Evolutionary conservation across 352 stramenopile genomes (phyloP), one percentile per base, ranked within the genome.

Genomic region (Sclerospora graminicola): DNA sequence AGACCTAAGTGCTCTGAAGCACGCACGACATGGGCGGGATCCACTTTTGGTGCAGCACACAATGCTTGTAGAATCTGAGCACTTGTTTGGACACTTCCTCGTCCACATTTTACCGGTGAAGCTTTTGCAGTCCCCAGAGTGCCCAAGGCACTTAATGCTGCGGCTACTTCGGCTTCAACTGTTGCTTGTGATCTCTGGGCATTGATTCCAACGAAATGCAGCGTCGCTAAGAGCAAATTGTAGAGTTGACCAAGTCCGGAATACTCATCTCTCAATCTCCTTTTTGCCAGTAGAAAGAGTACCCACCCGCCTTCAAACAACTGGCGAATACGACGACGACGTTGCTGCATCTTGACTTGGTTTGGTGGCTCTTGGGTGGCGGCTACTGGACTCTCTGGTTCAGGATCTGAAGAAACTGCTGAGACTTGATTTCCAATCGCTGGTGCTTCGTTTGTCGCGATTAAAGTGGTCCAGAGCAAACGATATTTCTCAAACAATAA

Each of bases 401-500:
- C 57, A 0, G 24, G 48, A 20, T 70, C 52, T 8, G 19, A 34
- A 6, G 7, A 29, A 23, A 30, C 29, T 14, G 4, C 10, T 16
- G 8, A 11, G n/a, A n/a, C 15, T 18, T 32, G 18, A 11, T 43
- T 51, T 13, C 30, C 21, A 6, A 30, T 45, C 13, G 38, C n/a
- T n/a, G n/a, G 36, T 5, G 14, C 26, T 13, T 20, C 16, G 18
- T 31, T 54, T 34, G 45, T 69, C 40, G 46, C 31, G 39, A 41
- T 52, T 28, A 83, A 40, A 13, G 57, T 57, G 20, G 60, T 63
- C 74, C 72, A 90, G 21, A 89, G 49, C 36, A 70, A 38, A 5
- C 72, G 63, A 48, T 77, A 90, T 54, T 90, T 93, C 33, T 84
- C 69, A 40, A 84, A 90, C 9, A 90, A 44, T 41, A 90, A 54